Base-by-base conservation (phyloP, 169 alveolate genomes). In the Amoebophrya sp. region DNA sequence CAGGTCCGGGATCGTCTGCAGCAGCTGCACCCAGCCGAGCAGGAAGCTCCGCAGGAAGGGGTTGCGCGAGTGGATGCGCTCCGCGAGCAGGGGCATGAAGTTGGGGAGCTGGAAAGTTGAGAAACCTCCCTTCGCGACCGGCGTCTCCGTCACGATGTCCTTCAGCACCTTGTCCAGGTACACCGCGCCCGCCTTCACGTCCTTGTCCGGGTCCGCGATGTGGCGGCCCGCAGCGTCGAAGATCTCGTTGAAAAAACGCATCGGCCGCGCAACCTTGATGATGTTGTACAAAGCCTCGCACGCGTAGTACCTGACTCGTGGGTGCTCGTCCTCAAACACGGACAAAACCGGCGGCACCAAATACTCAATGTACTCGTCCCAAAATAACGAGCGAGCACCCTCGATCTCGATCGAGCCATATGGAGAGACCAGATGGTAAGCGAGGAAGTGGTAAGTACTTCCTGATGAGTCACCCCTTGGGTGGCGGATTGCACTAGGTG, bases 251-350 rank as follows among this genome's bases (percentile, higher is more conserved):
- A 87, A 87, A 15, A 78, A 23, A 4, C 7, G 20, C 2, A 41
- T 18, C 38, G 45, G 20, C 18, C 88, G 39, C 34, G 91, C 91
- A 23, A 69, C 88, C 39, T 89, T 89, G 58, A 40, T 29, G 29
- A 89, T 69, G 48, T 89, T 89, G 88, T 58, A 89, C 88, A 89
- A 23, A 26, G 91, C 89, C 31, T 87, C 89, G 50, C 89, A 87
- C 7, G 89, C 89, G 50, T 87, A 87, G 31, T 87, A 87, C 13
- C 89, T 45, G 39, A 69, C 87, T 1, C 91, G 87, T 0, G 31
- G 29, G 41, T 89, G 58, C 5, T 89, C 91, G 18, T 89, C 91
- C 15, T 89, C 89, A 69, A 89, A 69, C 2, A 89, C 31, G 39
- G 29, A 29, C 67, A 89, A 41, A 13, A 89, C 91, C 43, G 50